Evolutionary conservation across 768 basidiomycete species (phyloP).

Genomic region (Panaeolus papilionaceus): DNA sequence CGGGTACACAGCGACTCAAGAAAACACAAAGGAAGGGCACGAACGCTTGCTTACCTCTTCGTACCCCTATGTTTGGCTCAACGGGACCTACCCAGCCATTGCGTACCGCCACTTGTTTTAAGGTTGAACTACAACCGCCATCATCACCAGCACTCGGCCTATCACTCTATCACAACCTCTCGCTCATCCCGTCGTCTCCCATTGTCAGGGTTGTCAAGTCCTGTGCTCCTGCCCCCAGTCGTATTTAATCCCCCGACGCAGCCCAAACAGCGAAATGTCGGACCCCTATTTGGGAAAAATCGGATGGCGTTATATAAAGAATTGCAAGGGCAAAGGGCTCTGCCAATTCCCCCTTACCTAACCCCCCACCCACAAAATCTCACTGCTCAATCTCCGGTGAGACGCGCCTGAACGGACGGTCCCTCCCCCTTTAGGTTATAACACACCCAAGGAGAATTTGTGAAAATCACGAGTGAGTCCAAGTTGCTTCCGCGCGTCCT

Average conservation of each 20-base stretch:
- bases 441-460: too few relatives aligned
- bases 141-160: background rate
- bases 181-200: background rate
- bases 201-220: constrained; percentile 11
- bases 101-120: background rate
- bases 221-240: background rate
- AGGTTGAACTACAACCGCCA: background rate
- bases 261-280: constrained; percentile 7
- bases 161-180: background rate
- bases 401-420: background rate
- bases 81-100: background rate
- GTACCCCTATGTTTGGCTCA: background rate
- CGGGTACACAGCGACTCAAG: background rate
- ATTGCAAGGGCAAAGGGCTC: background rate
- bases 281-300: constrained; percentile 3
- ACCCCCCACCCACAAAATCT: too few relatives aligned
- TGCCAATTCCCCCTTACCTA: background rate
- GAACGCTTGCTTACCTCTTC: background rate
- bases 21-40: background rate
- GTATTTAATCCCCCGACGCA: constrained; percentile 4
- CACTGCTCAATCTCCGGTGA: background rate
- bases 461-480: too few relatives aligned
- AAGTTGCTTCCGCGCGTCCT: background rate
- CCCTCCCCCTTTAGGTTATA: too few relatives aligned
- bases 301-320: constrained; percentile 12